Evolutionary conservation across 306 rosid genomes (phyloP), one percentile per base, ranked within the genome.

Genomic region (Quercus engelmannii): DNA sequence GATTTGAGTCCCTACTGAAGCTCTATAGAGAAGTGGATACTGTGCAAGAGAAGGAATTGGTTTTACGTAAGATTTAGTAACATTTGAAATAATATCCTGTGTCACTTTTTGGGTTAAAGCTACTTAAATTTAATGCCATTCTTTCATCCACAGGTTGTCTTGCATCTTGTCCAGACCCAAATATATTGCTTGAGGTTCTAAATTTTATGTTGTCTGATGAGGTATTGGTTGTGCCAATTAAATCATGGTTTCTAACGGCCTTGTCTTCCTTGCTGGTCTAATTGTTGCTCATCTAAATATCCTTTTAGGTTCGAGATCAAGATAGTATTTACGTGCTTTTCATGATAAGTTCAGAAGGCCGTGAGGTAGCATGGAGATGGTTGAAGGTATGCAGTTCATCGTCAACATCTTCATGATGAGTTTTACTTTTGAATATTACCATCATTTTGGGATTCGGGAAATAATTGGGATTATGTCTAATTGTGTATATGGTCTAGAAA

Each of bases 141-240:
- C 54, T 20, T 75, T 52, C 35, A 49, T 76, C 23, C 41, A 52
- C 85, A 92, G 94, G 89, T 65, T 73, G 71, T 57, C 74, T 90
- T 15, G 84, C 91, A 67, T 83, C 92, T 41, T 87, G 91, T 81
- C 74, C 89, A 52, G 92, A 90, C 72, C 89, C 89, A 30, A 63
- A 82, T 71, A 72, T 86, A 59, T 85, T 85, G 67, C 67, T 79
- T 23, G 89, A 90, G 83, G 89, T 77, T 78, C 78, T 90, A 43
- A 81, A 90, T 75, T 84, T 90, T 41, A 69, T 86, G 55, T 38
- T 87, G 38, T 84, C 91, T 11, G 88, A 82, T 59, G 91, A 87
- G 90, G 90, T 86, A 81, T 23, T 55, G 13, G 18, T 25, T 55
- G 21, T 19, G 72, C 61, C 5, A 18, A 38, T 23, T 51, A 71